These are phyloP conservation scores for Gynochthodes officinalis DNA, from an alignment of 257 asterid genomes.

Conservation along the genomic window DNA sequence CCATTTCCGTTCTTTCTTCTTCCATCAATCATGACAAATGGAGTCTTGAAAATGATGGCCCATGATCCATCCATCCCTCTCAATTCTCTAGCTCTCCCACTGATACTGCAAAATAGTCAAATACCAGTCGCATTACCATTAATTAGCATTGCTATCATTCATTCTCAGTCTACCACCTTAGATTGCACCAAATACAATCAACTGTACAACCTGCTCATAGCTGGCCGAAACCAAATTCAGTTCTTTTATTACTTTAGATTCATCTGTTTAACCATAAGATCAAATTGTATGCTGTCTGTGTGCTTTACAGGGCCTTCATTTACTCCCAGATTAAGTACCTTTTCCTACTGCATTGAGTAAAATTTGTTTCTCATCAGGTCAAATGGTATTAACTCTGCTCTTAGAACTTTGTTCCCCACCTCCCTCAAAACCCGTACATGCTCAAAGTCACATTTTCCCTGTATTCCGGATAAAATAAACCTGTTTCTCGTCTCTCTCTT, in stretches of 20 bases:
- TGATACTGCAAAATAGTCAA: background rate
- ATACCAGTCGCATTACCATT: no score
- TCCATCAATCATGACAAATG: background rate
- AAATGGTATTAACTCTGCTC: background rate
- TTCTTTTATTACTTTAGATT: no score
- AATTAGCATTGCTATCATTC: background rate
- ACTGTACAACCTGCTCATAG: background rate
- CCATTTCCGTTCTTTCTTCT: background rate
- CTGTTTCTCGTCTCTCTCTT: background rate
- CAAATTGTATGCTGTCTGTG: no score
- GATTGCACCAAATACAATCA: background rate
- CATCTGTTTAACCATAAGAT: background rate
- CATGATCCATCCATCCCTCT: background rate
- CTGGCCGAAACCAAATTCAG: slow-evolving; percentile 5
- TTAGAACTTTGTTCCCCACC: slow-evolving; percentile 10
- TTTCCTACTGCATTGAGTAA: background rate
- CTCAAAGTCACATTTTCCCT: background rate
- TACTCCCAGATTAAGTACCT: background rate
- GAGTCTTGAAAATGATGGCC: slow-evolving; percentile 1
- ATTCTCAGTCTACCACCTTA: background rate
- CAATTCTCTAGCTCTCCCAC: no score
- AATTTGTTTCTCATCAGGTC: background rate
- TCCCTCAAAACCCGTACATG: background rate
- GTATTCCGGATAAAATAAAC: background rate
- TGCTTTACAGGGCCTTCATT: no score